phyloP scores from a whole-genome alignment of 1,139 yeast genomes.

The Debaryomyces sp. region DNA sequence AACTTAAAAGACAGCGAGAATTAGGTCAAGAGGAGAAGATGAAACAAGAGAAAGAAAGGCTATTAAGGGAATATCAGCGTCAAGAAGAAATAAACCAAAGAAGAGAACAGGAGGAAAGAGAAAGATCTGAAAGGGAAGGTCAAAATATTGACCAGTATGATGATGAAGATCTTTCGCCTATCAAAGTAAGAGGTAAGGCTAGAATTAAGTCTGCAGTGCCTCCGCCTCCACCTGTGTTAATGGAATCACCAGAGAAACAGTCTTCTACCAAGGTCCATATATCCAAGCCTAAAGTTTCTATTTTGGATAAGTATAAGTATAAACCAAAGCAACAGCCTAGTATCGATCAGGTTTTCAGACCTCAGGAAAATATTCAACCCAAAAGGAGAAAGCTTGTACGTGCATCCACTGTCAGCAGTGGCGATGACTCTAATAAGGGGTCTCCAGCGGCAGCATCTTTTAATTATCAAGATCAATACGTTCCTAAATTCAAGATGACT shows the following conservation, averaged over 20 bases:
- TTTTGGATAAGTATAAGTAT: conserved; percentile 51
- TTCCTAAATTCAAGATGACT: conserved; percentile 13
- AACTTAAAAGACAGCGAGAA: conserved; percentile 18
- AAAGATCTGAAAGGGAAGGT: not conserved
- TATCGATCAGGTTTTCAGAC: conserved; percentile 23
- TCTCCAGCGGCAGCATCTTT: conserved; percentile 12
- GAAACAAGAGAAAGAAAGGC: conserved; percentile 20
- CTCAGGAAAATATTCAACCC: conserved; percentile 18
- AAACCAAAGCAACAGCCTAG: conserved; percentile 31
- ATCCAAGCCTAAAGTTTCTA: conserved; percentile 54
- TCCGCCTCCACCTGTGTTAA: conserved; percentile 13
- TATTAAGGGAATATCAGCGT: conserved; percentile 18
- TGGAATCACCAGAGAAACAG: conserved; percentile 17
- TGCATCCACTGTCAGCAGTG: conserved; percentile 23
- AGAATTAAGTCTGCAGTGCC: conserved; percentile 26
- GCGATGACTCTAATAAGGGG: conserved; percentile 10
- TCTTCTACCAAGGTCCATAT: conserved; percentile 61
- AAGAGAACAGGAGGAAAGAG: conserved; percentile 9
- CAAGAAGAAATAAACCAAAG: conserved; percentile 9
- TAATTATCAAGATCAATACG: conserved; percentile 14
- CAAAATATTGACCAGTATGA: conserved; percentile 10
- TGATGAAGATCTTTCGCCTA: conserved; percentile 38
- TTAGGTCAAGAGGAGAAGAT: conserved; percentile 16
- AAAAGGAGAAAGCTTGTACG: conserved; percentile 43
- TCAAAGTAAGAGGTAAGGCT: conserved; percentile 36